A percentile compares a stretch with the other conserved stretches of the same genome.
Conservation (phyloP, 805 yeast genomes). For the Candida ficus region DNA sequence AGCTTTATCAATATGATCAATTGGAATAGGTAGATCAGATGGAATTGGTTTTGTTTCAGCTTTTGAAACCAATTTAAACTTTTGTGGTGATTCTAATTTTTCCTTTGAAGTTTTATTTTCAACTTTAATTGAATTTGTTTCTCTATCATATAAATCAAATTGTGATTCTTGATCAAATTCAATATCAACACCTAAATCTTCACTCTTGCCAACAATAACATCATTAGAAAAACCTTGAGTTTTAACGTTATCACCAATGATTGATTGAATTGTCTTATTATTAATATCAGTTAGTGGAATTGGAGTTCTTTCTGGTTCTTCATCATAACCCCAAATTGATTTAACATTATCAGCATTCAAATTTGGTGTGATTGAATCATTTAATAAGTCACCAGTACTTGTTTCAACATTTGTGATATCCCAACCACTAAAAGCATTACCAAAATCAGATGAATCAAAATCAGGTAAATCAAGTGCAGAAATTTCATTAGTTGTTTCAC, state of each 20-base stretch:
- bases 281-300: slow-evolving; percentile 11
- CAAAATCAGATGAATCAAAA: slow-evolving; percentile 44
- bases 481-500: background rate
- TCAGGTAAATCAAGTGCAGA: slow-evolving; percentile 33
- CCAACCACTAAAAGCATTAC: slow-evolving; percentile 35
- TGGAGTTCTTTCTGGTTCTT: background rate
- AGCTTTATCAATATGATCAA: background rate
- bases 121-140: too few relatives aligned
- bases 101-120: background rate
- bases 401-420: slow-evolving; percentile 10
- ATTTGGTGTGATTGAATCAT: background rate
- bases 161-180: slow-evolving; percentile 19
- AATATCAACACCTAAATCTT: slow-evolving; percentile 19
- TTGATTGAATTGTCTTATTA: slow-evolving; percentile 12
- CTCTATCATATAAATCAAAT: slow-evolving; percentile 3
- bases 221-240: slow-evolving; percentile 15
- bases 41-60: slow-evolving; percentile 1
- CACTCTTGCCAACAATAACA: slow-evolving; percentile 17
- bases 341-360: slow-evolving; percentile 7
- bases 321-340: slow-evolving; percentile 22
- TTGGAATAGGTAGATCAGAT: background rate
- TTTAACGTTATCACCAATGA: slow-evolving; percentile 14
- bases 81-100: background rate
- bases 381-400: background rate
- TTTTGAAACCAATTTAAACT: slow-evolving; percentile 6